Conservation (phyloP, 2,329 filamentous ascomycete genomes). For the Fusarium algeriense region DNA sequence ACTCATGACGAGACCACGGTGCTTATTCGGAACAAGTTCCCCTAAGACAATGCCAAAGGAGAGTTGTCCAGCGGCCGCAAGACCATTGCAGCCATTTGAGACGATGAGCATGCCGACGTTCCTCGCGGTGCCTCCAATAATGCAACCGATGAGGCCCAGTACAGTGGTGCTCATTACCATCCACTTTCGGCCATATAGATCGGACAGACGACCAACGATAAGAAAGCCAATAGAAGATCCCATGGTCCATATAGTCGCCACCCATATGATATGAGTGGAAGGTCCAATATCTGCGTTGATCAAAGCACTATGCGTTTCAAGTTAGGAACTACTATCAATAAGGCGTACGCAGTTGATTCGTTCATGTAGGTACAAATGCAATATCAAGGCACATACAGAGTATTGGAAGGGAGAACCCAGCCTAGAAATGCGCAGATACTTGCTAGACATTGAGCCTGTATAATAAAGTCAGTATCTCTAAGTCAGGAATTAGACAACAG, state of each 20-base stretch:
- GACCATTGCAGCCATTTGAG: constrained; percentile 53
- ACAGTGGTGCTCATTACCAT: constrained; percentile 52
- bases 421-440: constrained; percentile 52
- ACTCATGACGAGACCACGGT: constrained; percentile 53
- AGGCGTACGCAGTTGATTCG: background rate
- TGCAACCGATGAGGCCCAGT: constrained; percentile 54
- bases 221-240: constrained; percentile 56
- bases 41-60: constrained; percentile 58
- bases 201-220: constrained; percentile 57
- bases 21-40: constrained; percentile 59
- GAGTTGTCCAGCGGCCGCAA: constrained; percentile 57
- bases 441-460: constrained; percentile 50
- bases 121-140: constrained; percentile 52
- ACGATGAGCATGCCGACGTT: constrained; percentile 54
- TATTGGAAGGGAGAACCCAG: constrained; percentile 54
- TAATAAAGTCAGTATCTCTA: background rate
- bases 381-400: constrained; percentile 42
- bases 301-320: constrained; percentile 29
- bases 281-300: constrained; percentile 52
- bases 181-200: constrained; percentile 59
- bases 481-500: no score
- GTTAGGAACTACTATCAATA: constrained; percentile 1
- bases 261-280: constrained; percentile 51
- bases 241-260: constrained; percentile 54
- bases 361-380: background rate